These are phyloP conservation scores for Metarhizium anisopliae DNA, from an alignment of 2,329 filamentous ascomycete species.

Conservation along the genomic window DNA sequence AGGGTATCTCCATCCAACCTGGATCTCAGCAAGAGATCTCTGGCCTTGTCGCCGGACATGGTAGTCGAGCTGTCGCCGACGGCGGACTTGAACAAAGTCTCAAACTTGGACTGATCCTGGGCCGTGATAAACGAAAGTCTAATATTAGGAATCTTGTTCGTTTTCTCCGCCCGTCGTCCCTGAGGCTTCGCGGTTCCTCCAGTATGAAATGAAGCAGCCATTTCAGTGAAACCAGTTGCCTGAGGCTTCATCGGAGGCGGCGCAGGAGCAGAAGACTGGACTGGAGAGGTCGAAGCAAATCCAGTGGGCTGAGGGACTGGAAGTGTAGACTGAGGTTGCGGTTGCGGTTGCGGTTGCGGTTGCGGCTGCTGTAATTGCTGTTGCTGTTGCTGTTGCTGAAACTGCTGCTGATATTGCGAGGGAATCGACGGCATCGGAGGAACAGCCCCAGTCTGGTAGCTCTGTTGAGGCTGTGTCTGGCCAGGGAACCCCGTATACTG, in stretches of 20 bases:
- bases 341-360: slow-evolving; percentile 21
- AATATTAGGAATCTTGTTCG: slow-evolving; percentile 83
- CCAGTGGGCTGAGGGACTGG: slow-evolving; percentile 34
- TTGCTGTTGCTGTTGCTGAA: slow-evolving; percentile 36
- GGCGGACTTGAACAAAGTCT: slow-evolving; percentile 94
- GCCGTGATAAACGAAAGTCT: slow-evolving; percentile 93
- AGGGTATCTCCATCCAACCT: slow-evolving; percentile 79
- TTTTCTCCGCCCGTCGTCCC: slow-evolving; percentile 39
- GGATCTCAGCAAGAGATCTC: slow-evolving; percentile 80
- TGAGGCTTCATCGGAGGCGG: slow-evolving; percentile 55
- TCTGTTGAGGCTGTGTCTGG: slow-evolving; percentile 43
- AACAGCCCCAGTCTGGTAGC: slow-evolving; percentile 48
- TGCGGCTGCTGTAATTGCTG: slow-evolving; percentile 31
- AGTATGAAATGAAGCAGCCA: slow-evolving; percentile 58
- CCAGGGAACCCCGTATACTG: slow-evolving; percentile 60
- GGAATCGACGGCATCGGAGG: slow-evolving; percentile 53
- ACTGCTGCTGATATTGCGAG: slow-evolving; percentile 51
- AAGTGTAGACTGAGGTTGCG: slow-evolving; percentile 25
- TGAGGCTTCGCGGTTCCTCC: slow-evolving; percentile 35
- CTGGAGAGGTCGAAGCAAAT: slow-evolving; percentile 35
- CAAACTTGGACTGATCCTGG: slow-evolving; percentile 91
- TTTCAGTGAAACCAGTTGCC: slow-evolving; percentile 55
- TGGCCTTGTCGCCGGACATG: slow-evolving; percentile 86
- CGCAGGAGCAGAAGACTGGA: slow-evolving; percentile 38
- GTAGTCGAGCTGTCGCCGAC: slow-evolving; percentile 76